Evolutionary conservation across 1,284 basidiomycete genomes (phyloP).

Genomic region (Boletus austroedulis): DNA sequence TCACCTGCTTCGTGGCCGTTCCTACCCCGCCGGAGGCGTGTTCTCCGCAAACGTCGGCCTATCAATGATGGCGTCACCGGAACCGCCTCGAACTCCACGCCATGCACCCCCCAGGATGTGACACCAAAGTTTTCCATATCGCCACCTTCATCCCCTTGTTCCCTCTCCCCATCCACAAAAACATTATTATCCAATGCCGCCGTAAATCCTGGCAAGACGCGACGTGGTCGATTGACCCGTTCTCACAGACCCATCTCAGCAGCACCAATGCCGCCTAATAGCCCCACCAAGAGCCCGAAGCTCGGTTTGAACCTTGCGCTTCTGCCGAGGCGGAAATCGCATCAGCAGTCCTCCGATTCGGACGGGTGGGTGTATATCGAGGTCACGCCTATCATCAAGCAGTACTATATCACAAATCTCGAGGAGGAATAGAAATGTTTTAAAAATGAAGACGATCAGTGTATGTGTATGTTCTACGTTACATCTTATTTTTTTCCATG

Average conservation of each 20-base stretch:
- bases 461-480: background rate
- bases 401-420: constrained; percentile 24
- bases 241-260: background rate
- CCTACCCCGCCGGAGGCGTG: constrained; percentile 20
- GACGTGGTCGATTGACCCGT: constrained; percentile 11
- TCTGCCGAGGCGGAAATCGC: constrained; percentile 26
- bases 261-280: constrained; percentile 3
- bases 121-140: background rate
- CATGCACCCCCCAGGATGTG: constrained; percentile 17
- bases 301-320: constrained; percentile 18
- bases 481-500: background rate
- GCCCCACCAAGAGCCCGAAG: constrained; percentile 18
- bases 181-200: background rate
- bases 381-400: constrained; percentile 38
- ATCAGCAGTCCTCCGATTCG: constrained; percentile 22
- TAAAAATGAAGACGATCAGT: background rate
- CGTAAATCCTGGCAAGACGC: background rate
- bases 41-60: constrained; percentile 32
- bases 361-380: constrained; percentile 45
- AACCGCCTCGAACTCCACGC: constrained; percentile 1
- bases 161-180: background rate
- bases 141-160: background rate
- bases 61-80: constrained; percentile 5
- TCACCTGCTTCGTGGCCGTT: constrained; percentile 28
- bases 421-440: constrained; percentile 3